phyloP scores from a whole-genome alignment of 2,329 filamentous ascomycete species.

The Akanthomyces muscarius region DNA sequence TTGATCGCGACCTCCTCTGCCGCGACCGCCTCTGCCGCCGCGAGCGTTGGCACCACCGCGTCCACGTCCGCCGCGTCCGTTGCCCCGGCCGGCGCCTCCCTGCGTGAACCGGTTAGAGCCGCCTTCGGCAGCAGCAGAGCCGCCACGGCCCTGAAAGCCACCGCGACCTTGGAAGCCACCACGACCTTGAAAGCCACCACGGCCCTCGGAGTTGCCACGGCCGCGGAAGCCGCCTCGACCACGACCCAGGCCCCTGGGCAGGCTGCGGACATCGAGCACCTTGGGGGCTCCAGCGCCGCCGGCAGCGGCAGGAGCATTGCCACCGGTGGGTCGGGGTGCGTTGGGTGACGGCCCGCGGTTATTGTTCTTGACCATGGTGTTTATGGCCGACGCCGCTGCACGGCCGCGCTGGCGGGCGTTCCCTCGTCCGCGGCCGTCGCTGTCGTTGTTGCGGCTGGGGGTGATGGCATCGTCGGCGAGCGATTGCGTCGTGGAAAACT shows the following conservation, averaged over 20 bases:
- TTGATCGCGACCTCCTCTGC: not conserved
- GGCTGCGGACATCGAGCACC: constrained; percentile 37
- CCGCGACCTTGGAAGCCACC: constrained; percentile 19
- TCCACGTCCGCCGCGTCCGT: constrained; percentile 9
- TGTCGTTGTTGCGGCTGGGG: constrained; percentile 8
- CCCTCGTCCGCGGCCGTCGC: not conserved
- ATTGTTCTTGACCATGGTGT: constrained; percentile 27
- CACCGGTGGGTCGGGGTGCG: not conserved
- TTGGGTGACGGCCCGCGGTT: constrained; percentile 18
- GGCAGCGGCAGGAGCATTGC: not conserved
- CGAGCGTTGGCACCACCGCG: not conserved
- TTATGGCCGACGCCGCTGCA: constrained; percentile 34
- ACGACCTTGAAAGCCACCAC: not conserved
- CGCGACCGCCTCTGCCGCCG: constrained; percentile 16
- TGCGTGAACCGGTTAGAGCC: constrained; percentile 5
- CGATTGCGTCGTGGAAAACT: constrained; percentile 38
- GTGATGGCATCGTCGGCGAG: constrained; percentile 23
- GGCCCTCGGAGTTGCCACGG: constrained; percentile 14
- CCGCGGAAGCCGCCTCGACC: constrained; percentile 25
- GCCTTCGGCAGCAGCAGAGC: not conserved
- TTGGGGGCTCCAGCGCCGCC: constrained; percentile 24
- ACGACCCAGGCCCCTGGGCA: constrained; percentile 31
- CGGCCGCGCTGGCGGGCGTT: constrained; percentile 30
- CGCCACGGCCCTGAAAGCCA: constrained; percentile 19
- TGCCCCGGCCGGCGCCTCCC: not conserved